phyloP scores from a whole-genome alignment of 164 flowering plant species.

The Malania oleifera region DNA sequence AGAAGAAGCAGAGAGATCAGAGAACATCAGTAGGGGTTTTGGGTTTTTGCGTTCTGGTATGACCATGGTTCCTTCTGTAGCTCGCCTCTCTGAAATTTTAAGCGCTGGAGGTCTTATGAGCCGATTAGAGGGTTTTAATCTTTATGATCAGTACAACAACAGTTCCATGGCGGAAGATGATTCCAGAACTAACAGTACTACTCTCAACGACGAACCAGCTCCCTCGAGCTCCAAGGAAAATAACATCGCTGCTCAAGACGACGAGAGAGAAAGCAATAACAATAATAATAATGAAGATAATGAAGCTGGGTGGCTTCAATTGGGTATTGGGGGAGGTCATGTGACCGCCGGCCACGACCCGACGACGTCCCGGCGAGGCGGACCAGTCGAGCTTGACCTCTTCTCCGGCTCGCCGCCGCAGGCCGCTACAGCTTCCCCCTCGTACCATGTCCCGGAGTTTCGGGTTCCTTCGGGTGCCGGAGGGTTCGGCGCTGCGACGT shows the following conservation, averaged over 20 bases:
- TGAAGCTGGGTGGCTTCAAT: constrained; percentile 56
- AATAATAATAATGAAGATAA: no score
- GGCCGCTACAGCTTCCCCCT: constrained; percentile 9
- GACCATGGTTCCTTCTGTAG: constrained; percentile 54
- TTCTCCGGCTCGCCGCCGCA: constrained; percentile 19
- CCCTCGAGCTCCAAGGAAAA: constrained; percentile 38
- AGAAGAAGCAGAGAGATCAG: background rate
- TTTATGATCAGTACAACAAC: constrained; percentile 1
- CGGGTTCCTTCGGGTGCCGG: constrained; percentile 7
- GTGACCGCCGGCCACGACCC: constrained; percentile 3
- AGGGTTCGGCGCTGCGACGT: constrained; percentile 15
- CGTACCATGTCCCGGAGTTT: constrained; percentile 15
- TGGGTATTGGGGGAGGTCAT: constrained; percentile 50
- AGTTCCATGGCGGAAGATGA: constrained; percentile 63
- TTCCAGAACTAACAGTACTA: constrained; percentile 39
- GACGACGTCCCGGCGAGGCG: constrained; percentile 9
- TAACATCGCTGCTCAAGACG: constrained; percentile 15
- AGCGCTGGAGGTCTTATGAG: constrained; percentile 39
- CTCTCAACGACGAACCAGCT: constrained; percentile 25
- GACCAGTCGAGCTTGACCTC: constrained; percentile 56
- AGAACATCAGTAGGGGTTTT: background rate
- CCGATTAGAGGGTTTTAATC: constrained; percentile 26
- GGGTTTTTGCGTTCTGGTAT: constrained; percentile 20
- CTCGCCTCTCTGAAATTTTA: no score
- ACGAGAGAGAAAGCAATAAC: constrained; percentile 31